These are phyloP conservation scores for Erodium maritimum DNA, from an alignment of 345 rosid species.

Conservation along the genomic window DNA sequence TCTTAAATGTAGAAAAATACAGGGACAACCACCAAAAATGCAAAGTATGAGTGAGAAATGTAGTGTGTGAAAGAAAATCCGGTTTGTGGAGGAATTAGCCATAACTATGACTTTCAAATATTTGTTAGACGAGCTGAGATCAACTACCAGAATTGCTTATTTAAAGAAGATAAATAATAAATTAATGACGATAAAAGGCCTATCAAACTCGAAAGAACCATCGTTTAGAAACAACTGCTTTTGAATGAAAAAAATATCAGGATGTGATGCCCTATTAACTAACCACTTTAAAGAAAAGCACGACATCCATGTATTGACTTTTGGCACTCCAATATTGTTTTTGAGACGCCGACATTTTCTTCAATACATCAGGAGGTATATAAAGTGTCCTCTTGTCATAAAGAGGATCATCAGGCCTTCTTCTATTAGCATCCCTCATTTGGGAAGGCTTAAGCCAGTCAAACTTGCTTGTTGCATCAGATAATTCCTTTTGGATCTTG, in stretches of 20 bases:
- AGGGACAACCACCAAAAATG: neutral
- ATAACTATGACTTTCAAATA: neutral
- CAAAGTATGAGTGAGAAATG: neutral
- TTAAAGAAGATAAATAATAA: neutral
- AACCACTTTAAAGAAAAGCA: constrained; percentile 98
- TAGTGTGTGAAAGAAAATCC: neutral
- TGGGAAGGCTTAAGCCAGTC: constrained; percentile 78
- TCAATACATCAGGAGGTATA: constrained; percentile 59
- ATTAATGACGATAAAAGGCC: neutral
- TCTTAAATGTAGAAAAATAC: neutral
- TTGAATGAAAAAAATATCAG: neutral
- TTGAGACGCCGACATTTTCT: constrained; percentile 84
- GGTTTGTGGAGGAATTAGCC: neutral
- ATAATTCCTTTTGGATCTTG: constrained; percentile 22
- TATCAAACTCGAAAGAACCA: neutral
- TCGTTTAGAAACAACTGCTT: neutral
- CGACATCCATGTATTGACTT: constrained; percentile 76
- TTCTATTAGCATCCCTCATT: constrained; percentile 64
- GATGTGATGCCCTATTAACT: constrained; percentile 20
- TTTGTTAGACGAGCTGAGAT: neutral
- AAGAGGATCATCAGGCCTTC: constrained; percentile 70
- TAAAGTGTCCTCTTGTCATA: constrained; percentile 67
- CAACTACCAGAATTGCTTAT: neutral
- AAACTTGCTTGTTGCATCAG: constrained; percentile 52
- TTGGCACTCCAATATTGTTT: constrained; percentile 86